Base-by-base conservation (phyloP, 441 rosid species). In the Breynia disticha region DNA sequence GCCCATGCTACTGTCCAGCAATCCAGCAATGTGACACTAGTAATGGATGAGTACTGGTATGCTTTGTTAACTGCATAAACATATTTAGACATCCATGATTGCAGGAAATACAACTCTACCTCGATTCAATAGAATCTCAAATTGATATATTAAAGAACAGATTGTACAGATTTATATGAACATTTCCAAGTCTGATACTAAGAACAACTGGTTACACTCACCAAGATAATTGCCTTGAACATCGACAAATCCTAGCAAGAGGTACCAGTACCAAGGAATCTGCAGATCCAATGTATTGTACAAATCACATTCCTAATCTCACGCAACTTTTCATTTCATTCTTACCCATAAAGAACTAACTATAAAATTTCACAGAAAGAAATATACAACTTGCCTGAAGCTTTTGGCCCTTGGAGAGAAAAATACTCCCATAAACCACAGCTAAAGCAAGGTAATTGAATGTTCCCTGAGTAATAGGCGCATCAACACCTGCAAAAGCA, bases 261-360 rank as follows among this genome's bases (percentile, higher is more conserved):
- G 80, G 73, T 78, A 83, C 84, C 84, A 83, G 53, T 76, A 80
- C 90, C 86, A 83, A 61, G 80, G 63, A 72, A 83, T 64, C 84
- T 79, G 72, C 64, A 66, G 21, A 50, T 17, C 2, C 28, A 57
- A 38, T 19, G 63, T 47, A 47, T 20, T 11, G 55, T 9, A 48
- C 16, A 19, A 14, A 12, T 15, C 28, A 19, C 15, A 22, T 11
- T 16, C 3, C 39, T 48, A 57, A 44, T 7, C n/a, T 17, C 21
- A 8, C 5, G 35, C 1, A 28, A 28, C 35, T 28, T 28, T 28
- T 28, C 35, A 28, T 5, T 9, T 28, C 35, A 28, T 28, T 28
- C 8, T 28, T 28, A 28, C 35, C 8, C 35, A 28, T 28, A 28
- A 28, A 28, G 35, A 28, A 9, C 35, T 28, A 19, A 44, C 19